Conservation (phyloP, 2,329 filamentous ascomycete genomes). For the Cytospora schulzeri region DNA sequence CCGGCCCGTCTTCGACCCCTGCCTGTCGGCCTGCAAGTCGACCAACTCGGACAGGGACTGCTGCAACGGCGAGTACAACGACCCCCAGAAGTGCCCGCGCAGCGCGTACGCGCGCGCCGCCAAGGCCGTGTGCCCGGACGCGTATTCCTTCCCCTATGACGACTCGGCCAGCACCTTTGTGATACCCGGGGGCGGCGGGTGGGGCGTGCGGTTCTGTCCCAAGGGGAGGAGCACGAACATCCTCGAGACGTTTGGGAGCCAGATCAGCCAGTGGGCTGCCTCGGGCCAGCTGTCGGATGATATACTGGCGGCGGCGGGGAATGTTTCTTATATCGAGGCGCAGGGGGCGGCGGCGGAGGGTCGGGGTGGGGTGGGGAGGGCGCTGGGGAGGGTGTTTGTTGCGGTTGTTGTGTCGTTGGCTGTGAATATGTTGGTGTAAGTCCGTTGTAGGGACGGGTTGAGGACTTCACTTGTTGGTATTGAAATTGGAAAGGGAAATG, state of each 20-base stretch:
- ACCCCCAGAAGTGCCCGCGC: conserved; percentile 64
- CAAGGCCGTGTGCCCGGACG: conserved; percentile 79
- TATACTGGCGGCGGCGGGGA: conserved; percentile 38
- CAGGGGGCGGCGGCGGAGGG: conserved; percentile 18
- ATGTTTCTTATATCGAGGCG: conserved; percentile 41
- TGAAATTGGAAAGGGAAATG: too few species aligned
- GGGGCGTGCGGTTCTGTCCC: conserved; percentile 79
- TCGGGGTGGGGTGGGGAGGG: not conserved
- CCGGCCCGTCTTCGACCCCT: conserved; percentile 74
- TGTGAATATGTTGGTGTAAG: conserved; percentile 5
- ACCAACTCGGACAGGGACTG: conserved; percentile 70
- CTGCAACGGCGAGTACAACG: conserved; percentile 70
- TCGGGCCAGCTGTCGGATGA: conserved; percentile 43
- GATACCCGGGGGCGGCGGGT: conserved; percentile 69
- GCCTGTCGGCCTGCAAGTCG: conserved; percentile 74
- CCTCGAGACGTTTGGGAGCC: conserved; percentile 51
- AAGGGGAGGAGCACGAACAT: conserved; percentile 61
- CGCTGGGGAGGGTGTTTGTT: conserved; percentile 20
- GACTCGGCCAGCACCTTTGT: conserved; percentile 63
- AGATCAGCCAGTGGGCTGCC: conserved; percentile 51
- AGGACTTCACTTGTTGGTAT: not conserved
- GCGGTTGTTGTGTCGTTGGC: conserved; percentile 21
- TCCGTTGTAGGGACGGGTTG: not conserved
- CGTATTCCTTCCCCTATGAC: conserved; percentile 75
- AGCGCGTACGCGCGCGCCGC: conserved; percentile 69